Percentiles rank a stretch among this genome's conserved stretches.
These are phyloP conservation scores for Trypanosomatidae sp. DNA, from an alignment of 208 protist species.

Conservation along the genomic window DNA sequence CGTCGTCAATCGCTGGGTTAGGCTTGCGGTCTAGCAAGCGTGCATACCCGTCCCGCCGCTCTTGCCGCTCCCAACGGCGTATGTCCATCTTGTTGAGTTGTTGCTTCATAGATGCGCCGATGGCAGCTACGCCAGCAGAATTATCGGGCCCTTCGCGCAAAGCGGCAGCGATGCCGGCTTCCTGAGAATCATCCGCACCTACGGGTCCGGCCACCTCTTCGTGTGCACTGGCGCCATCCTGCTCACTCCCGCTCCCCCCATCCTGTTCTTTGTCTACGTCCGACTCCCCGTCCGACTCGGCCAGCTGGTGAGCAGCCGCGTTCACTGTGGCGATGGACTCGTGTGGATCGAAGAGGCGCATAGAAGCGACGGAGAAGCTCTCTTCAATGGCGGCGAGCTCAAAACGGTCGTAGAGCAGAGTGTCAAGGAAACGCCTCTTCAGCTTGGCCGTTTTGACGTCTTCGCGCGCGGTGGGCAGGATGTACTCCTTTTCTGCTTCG, in stretches of 20 bases:
- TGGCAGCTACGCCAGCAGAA: not conserved
- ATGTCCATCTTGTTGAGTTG: constrained; percentile 91
- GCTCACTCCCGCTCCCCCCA: constrained; percentile 14
- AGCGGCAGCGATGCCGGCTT: constrained; percentile 2
- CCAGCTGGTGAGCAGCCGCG: constrained; percentile 62
- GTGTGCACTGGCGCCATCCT: not conserved
- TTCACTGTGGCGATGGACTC: constrained; percentile 44
- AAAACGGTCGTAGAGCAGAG: constrained; percentile 92
- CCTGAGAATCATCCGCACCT: not conserved
- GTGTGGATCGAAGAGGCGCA: constrained; percentile 80
- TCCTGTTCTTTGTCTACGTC: constrained; percentile 15
- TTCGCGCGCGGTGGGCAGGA: constrained; percentile 83
- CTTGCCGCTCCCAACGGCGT: constrained; percentile 71
- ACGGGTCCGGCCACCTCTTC: not conserved
- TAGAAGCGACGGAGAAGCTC: constrained; percentile 83
- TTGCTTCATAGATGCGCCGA: constrained; percentile 73
- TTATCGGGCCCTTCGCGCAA: constrained; percentile 5
- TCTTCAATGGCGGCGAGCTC: constrained; percentile 75
- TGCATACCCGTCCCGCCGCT: constrained; percentile 68
- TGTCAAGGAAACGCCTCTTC: constrained; percentile 80
- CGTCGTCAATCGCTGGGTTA: constrained; percentile 81
- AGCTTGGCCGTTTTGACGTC: constrained; percentile 90
- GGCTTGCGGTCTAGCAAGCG: constrained; percentile 72
- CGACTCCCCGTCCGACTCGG: constrained; percentile 34
- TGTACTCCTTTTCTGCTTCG: constrained; percentile 70